These are phyloP conservation scores for Nothophytophthora sp. DNA, from an alignment of 352 stramenopile species.

Conservation along the genomic window DNA sequence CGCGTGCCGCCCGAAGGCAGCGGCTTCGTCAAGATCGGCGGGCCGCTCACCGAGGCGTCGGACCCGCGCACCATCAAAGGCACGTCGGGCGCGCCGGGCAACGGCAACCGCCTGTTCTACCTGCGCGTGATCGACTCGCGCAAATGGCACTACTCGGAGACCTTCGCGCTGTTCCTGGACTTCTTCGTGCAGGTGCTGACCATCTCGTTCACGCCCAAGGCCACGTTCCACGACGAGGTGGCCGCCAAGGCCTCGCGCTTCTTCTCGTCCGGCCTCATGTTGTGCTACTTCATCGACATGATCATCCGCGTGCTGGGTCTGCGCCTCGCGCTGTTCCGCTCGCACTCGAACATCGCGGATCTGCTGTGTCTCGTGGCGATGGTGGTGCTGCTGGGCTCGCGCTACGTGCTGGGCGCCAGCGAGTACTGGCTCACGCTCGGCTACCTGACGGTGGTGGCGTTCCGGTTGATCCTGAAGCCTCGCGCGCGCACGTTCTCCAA, in stretches of 20 bases:
- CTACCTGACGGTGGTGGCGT: slow-evolving; percentile 67
- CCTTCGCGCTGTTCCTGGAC: slow-evolving; percentile 84
- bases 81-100: slow-evolving; percentile 29
- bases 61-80: slow-evolving; percentile 76
- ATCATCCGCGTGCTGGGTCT: slow-evolving; percentile 73
- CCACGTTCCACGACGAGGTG: slow-evolving; percentile 61
- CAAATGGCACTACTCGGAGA: slow-evolving; percentile 90
- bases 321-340: slow-evolving; percentile 75
- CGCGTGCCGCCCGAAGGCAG: slow-evolving; percentile 38
- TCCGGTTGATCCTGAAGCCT: slow-evolving; percentile 86
- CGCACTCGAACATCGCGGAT: slow-evolving; percentile 82
- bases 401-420: slow-evolving; percentile 55
- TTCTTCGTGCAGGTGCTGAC: slow-evolving; percentile 85
- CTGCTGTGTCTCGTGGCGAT: slow-evolving; percentile 72
- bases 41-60: slow-evolving; percentile 62
- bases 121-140: slow-evolving; percentile 85
- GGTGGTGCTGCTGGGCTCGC: slow-evolving; percentile 47
- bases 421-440: slow-evolving; percentile 76
- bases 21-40: slow-evolving; percentile 84
- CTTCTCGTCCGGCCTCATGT: slow-evolving; percentile 74
- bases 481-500: slow-evolving; percentile 84
- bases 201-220: slow-evolving; percentile 73
- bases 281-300: slow-evolving; percentile 88
- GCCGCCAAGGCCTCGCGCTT: slow-evolving; percentile 70
- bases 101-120: slow-evolving; percentile 75